Evolutionary conservation across 1,284 basidiomycete genomes (phyloP).

Genomic region (Papiliotrema terrestris): DNA sequence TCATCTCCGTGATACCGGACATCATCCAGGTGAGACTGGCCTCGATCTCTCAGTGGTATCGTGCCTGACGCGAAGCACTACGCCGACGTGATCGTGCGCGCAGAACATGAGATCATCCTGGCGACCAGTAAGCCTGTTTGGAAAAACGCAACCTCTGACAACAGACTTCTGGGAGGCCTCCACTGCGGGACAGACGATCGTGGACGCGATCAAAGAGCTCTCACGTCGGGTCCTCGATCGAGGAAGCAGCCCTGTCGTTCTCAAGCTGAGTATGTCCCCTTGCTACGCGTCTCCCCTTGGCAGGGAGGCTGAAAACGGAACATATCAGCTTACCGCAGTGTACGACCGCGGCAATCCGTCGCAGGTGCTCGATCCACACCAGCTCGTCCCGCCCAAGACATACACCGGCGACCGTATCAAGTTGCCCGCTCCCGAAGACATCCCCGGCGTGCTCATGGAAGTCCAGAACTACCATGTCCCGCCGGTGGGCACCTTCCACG

Average conservation of each 20-base stretch:
- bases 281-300: too few relatives aligned
- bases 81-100: conserved; percentile 29
- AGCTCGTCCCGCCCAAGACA: conserved; percentile 19
- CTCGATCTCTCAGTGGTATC: too few relatives aligned
- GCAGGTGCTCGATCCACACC: conserved; percentile 22
- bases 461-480: conserved; percentile 48
- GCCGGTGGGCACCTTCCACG: conserved; percentile 57
- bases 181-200: conserved; percentile 20
- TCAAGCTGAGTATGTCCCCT: conserved; percentile 30
- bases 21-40: conserved; percentile 20
- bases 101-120: conserved; percentile 33
- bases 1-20: conserved; percentile 34
- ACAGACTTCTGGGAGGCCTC: conserved; percentile 35
- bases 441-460: conserved; percentile 61
- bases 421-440: conserved; percentile 57
- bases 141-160: too few relatives aligned
- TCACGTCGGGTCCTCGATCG: conserved; percentile 25
- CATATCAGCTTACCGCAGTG: conserved; percentile 12
- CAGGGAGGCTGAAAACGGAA: too few relatives aligned
- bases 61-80: conserved; percentile 12
- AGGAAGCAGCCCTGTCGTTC: conserved; percentile 23
- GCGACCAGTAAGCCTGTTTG: conserved; percentile 33
- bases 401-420: conserved; percentile 47
- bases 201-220: conserved; percentile 29
- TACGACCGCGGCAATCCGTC: conserved; percentile 34